These are phyloP conservation scores for Fusarium tanahbumbuense DNA, from an alignment of 2,329 filamentous ascomycete species.

Conservation along the genomic window DNA sequence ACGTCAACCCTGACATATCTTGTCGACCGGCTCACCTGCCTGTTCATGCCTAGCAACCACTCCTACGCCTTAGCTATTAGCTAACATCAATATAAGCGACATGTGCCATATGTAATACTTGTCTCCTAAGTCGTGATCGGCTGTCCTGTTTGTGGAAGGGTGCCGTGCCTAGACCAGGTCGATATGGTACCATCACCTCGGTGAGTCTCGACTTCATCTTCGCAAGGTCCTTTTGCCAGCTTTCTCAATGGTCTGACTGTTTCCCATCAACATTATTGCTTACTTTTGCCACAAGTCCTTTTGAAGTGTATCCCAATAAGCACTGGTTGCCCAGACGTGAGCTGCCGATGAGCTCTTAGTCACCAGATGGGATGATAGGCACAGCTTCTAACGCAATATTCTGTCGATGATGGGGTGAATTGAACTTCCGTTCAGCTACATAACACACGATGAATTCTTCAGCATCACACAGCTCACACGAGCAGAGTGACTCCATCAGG, in stretches of 20 bases:
- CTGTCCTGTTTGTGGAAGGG: neutral
- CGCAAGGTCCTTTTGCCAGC: neutral
- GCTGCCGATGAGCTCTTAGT: neutral
- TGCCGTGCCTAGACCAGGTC: neutral
- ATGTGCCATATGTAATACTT: neutral
- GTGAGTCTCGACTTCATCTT: neutral
- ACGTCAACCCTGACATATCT: slow-evolving; percentile 14
- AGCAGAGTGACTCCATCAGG: neutral
- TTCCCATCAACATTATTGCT: neutral
- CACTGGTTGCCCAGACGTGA: neutral
- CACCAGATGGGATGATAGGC: neutral
- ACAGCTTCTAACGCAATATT: neutral
- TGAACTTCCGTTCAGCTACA: neutral
- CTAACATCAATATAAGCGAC: neutral
- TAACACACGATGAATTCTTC: neutral
- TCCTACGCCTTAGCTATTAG: neutral
- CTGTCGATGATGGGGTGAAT: too few relatives aligned
- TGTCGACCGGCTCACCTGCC: slow-evolving; percentile 30
- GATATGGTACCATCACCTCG: neutral
- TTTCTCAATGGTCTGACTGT: neutral
- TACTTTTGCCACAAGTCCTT: neutral
- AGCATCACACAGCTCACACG: neutral
- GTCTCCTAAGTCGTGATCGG: neutral
- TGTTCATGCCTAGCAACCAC: slow-evolving; percentile 15
- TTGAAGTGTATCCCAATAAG: neutral